Percentiles rank a stretch among this genome's conserved stretches.
phyloP scores from a whole-genome alignment of 2,329 filamentous ascomycete genomes.

The Clarireedia hainanense region DNA sequence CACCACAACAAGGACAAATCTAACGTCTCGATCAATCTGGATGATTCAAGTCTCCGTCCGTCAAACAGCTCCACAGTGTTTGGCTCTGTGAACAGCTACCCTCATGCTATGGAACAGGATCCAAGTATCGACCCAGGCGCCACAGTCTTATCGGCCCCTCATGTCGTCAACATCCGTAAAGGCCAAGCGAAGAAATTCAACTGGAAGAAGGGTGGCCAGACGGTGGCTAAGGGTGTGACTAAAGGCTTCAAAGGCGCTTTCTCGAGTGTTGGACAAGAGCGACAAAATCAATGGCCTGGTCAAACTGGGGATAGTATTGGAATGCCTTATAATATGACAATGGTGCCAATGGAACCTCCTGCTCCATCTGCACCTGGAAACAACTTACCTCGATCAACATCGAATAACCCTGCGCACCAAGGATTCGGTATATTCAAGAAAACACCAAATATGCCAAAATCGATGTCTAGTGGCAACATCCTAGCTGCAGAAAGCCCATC shows the following conservation, averaged over 20 bases:
- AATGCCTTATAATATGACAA: conserved; percentile 63
- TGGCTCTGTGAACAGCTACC: conserved; percentile 23
- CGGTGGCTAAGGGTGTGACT: conserved; percentile 85
- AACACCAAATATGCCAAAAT: conserved; percentile 39
- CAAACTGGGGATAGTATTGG: conserved; percentile 57
- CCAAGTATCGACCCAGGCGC: conserved; percentile 25
- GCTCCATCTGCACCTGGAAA: conserved; percentile 14
- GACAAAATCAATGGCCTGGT: conserved; percentile 42
- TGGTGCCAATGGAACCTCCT: conserved; percentile 43
- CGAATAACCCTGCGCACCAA: conserved; percentile 23
- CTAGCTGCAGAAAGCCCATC: conserved; percentile 43
- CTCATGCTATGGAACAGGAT: conserved; percentile 29
- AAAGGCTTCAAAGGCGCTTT: conserved; percentile 94
- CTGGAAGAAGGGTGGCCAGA: conserved; percentile 96
- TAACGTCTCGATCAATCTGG: conserved; percentile 25
- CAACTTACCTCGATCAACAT: conserved; percentile 19
- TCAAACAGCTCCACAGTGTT: conserved; percentile 31
- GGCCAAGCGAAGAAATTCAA: conserved; percentile 90
- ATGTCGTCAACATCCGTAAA: conserved; percentile 91
- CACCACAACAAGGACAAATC: conserved; percentile 43
- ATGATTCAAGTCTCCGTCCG: conserved; percentile 33
- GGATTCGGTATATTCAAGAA: conserved; percentile 61
- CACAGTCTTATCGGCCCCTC: conserved; percentile 49
- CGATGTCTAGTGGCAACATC: conserved; percentile 35
- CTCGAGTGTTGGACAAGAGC: conserved; percentile 42